Base-by-base conservation (phyloP, 345 rosid species). In the Rhizophora mangle region DNA sequence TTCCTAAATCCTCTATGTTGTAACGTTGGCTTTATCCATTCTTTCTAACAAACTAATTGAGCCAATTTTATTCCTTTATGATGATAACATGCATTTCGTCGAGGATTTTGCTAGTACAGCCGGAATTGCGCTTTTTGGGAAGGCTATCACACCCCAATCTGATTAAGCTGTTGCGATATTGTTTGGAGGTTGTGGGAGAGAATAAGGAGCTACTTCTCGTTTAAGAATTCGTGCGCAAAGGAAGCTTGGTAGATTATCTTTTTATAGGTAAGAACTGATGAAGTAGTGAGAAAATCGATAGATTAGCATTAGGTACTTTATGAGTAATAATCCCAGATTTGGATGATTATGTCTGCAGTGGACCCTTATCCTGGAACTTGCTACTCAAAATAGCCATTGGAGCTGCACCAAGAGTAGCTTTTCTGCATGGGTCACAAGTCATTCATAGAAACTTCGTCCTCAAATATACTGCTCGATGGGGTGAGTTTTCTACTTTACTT, bases 401-500 rank as follows among this genome's bases (percentile, higher is more conserved):
- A 81, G 92, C 97, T 31, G 94, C 96, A 62, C 85, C 81, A 46
- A 96, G 92, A 58, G 82, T 93, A 61, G 85, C 86, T 26, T 89
- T 86, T 79, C 80, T 89, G 51, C 97, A 91, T 74, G 63, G 85
- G 37, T 89, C 84, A 80, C 78, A 85, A 75, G 87, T 93, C 83
- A 89, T 91, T 70, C 84, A 86, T 75, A 77, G 92, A 72, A 93
- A 89, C 79, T 90, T 93, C 68, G 84, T 86, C 98, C 52, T 86
- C 93, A 3, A 89, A 88, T 76, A 86, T 91, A 61, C 80, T 89
- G 74, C 87, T 93, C 24, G 96, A 89, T 64, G 78, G 62, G 87
- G 98, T 93, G 65, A 78, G 90, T 62, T 37, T 37, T 37, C 11
- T 13, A 37, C 10, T 39, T 9, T 39, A 6, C 16, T 39, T 9